phyloP scores from a whole-genome alignment of 2,329 filamentous ascomycete genomes.

The Teratosphaeriaceae sp. region DNA sequence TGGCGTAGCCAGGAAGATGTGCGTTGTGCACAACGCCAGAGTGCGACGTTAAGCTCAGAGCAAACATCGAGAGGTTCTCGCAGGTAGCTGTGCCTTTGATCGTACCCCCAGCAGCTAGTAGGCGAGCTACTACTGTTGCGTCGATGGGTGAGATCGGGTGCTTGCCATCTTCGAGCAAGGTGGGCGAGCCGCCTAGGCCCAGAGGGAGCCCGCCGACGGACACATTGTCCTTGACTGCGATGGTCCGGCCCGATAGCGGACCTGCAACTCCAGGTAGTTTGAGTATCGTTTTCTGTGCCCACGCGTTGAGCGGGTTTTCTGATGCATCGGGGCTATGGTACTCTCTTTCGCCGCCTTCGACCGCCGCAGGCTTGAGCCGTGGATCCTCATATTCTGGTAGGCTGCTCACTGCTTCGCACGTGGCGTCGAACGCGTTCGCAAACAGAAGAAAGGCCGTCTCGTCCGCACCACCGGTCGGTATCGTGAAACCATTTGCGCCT shows the following conservation, averaged over 20 bases:
- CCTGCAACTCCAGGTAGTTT: conserved; percentile 19
- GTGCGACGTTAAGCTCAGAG: conserved; percentile 38
- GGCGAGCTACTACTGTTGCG: conserved; percentile 39
- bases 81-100: conserved; percentile 42
- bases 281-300: conserved; percentile 34
- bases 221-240: conserved; percentile 46
- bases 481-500: conserved; percentile 18
- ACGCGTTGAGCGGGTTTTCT: conserved; percentile 39
- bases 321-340: conserved; percentile 19
- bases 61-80: conserved; percentile 42
- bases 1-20: conserved; percentile 29
- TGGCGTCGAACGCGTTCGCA: conserved; percentile 24
- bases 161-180: conserved; percentile 33
- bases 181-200: conserved; percentile 36
- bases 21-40: conserved; percentile 40
- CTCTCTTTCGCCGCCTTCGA: conserved; percentile 19
- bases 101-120: conserved; percentile 37
- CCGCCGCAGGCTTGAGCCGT: conserved; percentile 23
- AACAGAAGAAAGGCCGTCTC: conserved; percentile 22
- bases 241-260: conserved; percentile 23
- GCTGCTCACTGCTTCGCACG: conserved; percentile 22
- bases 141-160: conserved; percentile 34
- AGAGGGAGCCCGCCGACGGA: conserved; percentile 39
- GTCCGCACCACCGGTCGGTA: conserved; percentile 15
- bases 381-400: conserved; percentile 34